Evolutionary conservation across 164 flowering plant genomes (phyloP), one percentile per base, ranked within the genome.

Genomic region (Stephania cephalantha): DNA sequence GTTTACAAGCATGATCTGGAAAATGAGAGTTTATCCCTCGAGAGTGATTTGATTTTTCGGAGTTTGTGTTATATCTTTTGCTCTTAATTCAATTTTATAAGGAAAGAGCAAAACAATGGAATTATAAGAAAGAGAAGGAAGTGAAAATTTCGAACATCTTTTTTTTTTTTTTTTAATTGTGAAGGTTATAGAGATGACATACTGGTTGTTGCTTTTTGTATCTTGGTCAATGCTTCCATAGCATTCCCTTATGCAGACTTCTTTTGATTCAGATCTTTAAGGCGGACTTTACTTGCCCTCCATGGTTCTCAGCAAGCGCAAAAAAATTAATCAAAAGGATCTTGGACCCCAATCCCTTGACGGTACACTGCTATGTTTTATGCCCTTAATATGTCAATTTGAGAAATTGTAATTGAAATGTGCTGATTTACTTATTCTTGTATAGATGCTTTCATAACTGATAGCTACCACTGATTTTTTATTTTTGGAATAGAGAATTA

Each of bases 221-320:
- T 15, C n/a, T 58, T 18, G 22, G 65, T 58, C 66, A 18, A 20
- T 18, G 64, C 18, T n/a, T 7, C 9, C 25, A 61, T 25, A 61
- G 66, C 66, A 61, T 61, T 61, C 20, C 20, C 29, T 72, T 73
- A 68, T n/a, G 7, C 6, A 7, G 55, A 12, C 11, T 7, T 10
- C 9, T 29, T 30, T 15, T 83, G 74, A 48, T 73, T 82, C 87
- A 93, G 98, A 93, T 93, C 78, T 82, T 74, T 61, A 92, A 90
- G 85, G 98, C 98, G 0, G 97, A 94, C 29, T 94, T 92, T 76
- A 81, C 89, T 31, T 92, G 90, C 79, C 97, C 98, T 77, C 87
- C 93, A 12, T 94, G 97, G 97, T 94, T 94, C 83, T 94, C 98
- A 50, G 69, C 98, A 71, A 88, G 88, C 84, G 98, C 91, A 29